Evolutionary conservation across 441 rosid genomes (phyloP).

Genomic region (Corymbia citriodora): DNA sequence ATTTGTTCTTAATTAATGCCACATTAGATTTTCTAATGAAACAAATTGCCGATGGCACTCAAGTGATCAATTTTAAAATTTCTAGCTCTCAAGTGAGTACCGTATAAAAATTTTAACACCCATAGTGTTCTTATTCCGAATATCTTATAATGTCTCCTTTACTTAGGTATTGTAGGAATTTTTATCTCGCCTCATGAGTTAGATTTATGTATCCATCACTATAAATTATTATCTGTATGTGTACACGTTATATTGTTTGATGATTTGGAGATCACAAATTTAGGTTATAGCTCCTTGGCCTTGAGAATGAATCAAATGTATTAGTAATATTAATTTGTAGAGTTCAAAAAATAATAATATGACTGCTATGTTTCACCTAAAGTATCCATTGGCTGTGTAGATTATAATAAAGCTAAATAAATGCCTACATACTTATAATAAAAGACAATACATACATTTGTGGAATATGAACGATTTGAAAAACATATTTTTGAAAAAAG

Average conservation of each 20-base stretch:
- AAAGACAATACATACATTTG: not conserved
- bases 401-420: not conserved
- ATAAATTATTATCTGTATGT: too few species aligned
- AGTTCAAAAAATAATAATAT: not conserved
- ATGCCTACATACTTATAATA: not conserved
- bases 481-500: not conserved
- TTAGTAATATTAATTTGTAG: not conserved
- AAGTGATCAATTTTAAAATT: too few species aligned
- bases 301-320: not conserved
- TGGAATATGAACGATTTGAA: not conserved
- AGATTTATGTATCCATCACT: not conserved
- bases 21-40: fast-evolving
- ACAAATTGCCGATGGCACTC: too few species aligned
- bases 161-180: not conserved
- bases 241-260: too few species aligned
- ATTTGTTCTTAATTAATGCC: too few species aligned
- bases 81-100: fast-evolving
- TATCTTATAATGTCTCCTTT: not conserved
- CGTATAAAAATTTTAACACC: fast-evolving
- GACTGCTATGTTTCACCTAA: not conserved
- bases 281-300: not conserved
- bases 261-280: not conserved
- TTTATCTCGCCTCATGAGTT: not conserved
- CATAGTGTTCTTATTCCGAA: too few species aligned
- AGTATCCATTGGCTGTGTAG: not conserved